Conservation (phyloP, 2,329 filamentous ascomycete genomes). For the Tolypocladium paradoxum region DNA sequence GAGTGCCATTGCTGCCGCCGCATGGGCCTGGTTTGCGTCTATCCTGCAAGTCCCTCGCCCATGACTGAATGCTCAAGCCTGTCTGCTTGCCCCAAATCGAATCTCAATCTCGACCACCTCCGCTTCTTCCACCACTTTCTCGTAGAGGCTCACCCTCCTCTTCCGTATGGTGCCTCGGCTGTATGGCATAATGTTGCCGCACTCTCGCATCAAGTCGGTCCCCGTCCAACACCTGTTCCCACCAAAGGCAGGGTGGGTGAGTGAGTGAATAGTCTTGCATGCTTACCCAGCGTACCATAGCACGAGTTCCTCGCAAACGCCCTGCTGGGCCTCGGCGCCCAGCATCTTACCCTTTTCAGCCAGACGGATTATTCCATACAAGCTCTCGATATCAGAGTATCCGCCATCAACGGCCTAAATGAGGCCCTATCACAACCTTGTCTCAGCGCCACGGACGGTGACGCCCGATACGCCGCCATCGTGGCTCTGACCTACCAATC, state of each 20-base stretch:
- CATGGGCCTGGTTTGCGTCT: slow-evolving; percentile 8
- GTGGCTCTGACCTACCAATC: slow-evolving; percentile 23
- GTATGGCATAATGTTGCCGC: slow-evolving; percentile 25
- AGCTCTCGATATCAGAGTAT: slow-evolving; percentile 21
- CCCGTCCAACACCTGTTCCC: too few relatives aligned
- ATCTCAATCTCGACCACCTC: slow-evolving; percentile 32
- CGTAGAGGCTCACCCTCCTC: slow-evolving; percentile 26
- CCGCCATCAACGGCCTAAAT: slow-evolving; percentile 20
- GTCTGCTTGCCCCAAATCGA: too few relatives aligned
- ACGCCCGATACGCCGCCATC: slow-evolving; percentile 21
- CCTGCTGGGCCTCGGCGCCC: slow-evolving; percentile 25
- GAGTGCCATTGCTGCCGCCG: slow-evolving; percentile 8
- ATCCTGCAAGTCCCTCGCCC: slow-evolving; percentile 4
- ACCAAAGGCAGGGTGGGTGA: too few relatives aligned
- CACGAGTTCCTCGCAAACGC: slow-evolving; percentile 26
- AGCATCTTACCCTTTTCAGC: slow-evolving; percentile 18
- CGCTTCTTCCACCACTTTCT: slow-evolving; percentile 41
- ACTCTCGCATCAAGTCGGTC: too few relatives aligned
- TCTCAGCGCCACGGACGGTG: slow-evolving; percentile 18
- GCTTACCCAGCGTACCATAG: too few relatives aligned
- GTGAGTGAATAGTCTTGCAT: too few relatives aligned
- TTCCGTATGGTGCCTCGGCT: slow-evolving; percentile 19
- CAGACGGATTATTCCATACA: slow-evolving; percentile 8
- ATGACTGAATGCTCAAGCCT: too few relatives aligned
- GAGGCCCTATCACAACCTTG: slow-evolving; percentile 12